Evolutionary conservation across 2,329 filamentous ascomycete species (phyloP), one percentile per base, ranked within the genome.

Genomic region (Chaetomium sp.): DNA sequence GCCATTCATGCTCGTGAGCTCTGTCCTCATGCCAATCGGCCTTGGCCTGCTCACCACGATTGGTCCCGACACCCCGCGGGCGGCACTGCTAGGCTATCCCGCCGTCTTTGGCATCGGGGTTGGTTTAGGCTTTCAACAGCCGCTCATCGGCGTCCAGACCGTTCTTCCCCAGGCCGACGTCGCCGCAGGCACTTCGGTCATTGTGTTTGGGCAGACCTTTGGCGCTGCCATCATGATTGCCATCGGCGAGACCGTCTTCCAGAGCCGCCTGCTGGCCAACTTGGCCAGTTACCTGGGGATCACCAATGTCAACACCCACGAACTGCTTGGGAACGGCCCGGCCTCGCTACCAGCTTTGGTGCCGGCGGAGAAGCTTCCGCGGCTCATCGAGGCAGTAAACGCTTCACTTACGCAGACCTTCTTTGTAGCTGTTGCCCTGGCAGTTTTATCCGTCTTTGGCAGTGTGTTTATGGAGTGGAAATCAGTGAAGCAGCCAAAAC

Each of bases 221-320:
- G 65, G 66, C 33, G 66, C 61, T 32, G 62, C 66, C 6, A 56
- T 77, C 1, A 76, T 76, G 46, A 68, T 77, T 3, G 71, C 72
- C 1, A 64, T 74, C 36, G 70, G 63, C 1, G 67, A 77, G 55
- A 71, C 71, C 50, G 67, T 77, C 49, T 77, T 77, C 58, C 69
- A 69, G 42, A 75, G 74, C 59, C 59, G 64, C 7, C 68, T 78
- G 10, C 58, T 71, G 14, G 48, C 53, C 1, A 65, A 68, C 37
- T 52, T 74, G 38, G 40, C 10, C 12, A 37, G 27, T 11, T 35
- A 35, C n/a, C 38, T 51, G 32, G 49, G 49, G 2, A 19, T 44
- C 12, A 35, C 7, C 40, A 35, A 35, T 14, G 12, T 68, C 34
- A 58, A 66, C 52, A 57, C 62, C 0, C 10, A 45, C 3, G 38